Evolutionary conservation across 805 yeast species (phyloP).

Genomic region (Saccharomycodes ludwigii): DNA sequence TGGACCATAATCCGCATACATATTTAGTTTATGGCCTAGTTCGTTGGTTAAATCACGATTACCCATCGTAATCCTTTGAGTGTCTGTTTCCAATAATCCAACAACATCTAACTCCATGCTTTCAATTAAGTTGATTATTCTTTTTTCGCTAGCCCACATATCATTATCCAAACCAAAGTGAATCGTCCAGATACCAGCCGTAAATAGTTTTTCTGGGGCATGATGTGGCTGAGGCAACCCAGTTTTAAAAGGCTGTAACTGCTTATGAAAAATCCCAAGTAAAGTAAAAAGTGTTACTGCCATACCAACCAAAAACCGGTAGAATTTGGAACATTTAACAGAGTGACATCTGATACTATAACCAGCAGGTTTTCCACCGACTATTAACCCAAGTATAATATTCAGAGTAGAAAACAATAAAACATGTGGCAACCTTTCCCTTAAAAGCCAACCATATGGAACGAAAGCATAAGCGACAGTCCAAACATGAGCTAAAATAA

Average conservation of each 20-base stretch:
- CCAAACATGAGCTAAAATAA: slow-evolving; percentile 84
- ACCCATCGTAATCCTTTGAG: slow-evolving; percentile 89
- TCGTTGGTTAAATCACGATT: slow-evolving; percentile 88
- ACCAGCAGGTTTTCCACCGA: too few relatives aligned
- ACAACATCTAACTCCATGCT: slow-evolving; percentile 87
- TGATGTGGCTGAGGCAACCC: slow-evolving; percentile 54
- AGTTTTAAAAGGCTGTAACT: slow-evolving; percentile 15
- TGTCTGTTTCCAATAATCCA: slow-evolving; percentile 85
- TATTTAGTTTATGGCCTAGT: slow-evolving; percentile 82
- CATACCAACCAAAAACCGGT: too few relatives aligned
- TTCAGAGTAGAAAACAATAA: slow-evolving; percentile 41
- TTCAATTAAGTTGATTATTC: slow-evolving; percentile 72
- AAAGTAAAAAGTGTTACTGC: slow-evolving; percentile 9
- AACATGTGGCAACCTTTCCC: slow-evolving; percentile 81
- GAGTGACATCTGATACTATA: too few relatives aligned
- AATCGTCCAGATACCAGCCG: slow-evolving; percentile 97
- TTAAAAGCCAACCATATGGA: slow-evolving; percentile 77
- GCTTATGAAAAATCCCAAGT: slow-evolving; percentile 14
- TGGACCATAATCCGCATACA: slow-evolving; percentile 95
- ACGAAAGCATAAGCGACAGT: slow-evolving; percentile 97
- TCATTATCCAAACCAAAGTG: slow-evolving; percentile 96
- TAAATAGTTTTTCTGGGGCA: slow-evolving; percentile 56
- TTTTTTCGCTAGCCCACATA: slow-evolving; percentile 91
- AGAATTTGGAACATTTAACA: too few relatives aligned
- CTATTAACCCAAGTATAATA: slow-evolving; percentile 40